These are phyloP conservation scores for Arachnomyces sp. DNA, from an alignment of 2,329 filamentous ascomycete genomes.

Conservation along the genomic window DNA sequence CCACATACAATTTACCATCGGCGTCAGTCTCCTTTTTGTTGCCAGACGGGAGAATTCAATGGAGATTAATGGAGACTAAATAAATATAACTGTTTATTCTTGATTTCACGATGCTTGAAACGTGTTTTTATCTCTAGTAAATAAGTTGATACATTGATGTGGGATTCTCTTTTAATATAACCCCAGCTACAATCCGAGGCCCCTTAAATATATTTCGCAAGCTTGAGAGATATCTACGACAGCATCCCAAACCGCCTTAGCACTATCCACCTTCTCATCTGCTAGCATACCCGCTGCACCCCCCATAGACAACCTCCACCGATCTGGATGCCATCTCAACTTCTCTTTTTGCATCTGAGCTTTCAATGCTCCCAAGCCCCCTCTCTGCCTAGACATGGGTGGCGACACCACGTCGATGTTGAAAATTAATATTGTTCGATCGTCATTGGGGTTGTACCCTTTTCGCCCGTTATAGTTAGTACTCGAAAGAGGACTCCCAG, in stretches of 20 bases:
- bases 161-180: too few relatives aligned
- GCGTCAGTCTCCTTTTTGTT: too few relatives aligned
- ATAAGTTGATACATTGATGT: too few relatives aligned
- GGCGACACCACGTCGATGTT: conserved; percentile 2
- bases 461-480: neutral
- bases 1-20: too few relatives aligned
- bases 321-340: conserved; percentile 12
- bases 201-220: conserved; percentile 5
- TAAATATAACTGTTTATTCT: too few relatives aligned
- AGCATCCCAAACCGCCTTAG: conserved; percentile 12
- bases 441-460: neutral
- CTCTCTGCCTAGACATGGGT: neutral
- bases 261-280: conserved; percentile 6
- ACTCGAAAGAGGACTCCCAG: neutral
- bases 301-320: neutral
- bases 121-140: too few relatives aligned
- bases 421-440: conserved; percentile 5
- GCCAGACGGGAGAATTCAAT: too few relatives aligned
- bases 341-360: conserved; percentile 11
- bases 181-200: too few relatives aligned
- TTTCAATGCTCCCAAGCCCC: conserved; percentile 5
- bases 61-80: too few relatives aligned
- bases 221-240: conserved; percentile 8
- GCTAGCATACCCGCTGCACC: neutral
- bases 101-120: too few relatives aligned